Percentiles rank a stretch among this genome's conserved stretches.
These are phyloP conservation scores for Xylariaceae sp. DNA, from an alignment of 2,329 filamentous ascomycete genomes.

Conservation along the genomic window DNA sequence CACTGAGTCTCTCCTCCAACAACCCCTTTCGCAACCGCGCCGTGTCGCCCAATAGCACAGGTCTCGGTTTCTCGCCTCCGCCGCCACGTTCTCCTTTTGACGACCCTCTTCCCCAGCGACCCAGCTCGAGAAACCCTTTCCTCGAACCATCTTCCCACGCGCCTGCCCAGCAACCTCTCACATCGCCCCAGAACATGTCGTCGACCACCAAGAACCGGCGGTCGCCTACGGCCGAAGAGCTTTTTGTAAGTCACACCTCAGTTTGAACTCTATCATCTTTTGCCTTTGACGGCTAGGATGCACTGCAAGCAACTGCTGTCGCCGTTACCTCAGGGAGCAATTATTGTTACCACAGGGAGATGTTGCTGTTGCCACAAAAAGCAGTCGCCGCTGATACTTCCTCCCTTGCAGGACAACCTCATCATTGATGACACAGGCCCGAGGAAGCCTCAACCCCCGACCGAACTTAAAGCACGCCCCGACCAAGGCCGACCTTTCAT, in stretches of 20 bases:
- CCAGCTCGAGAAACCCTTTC: slow-evolving; percentile 68
- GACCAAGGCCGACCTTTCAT: slow-evolving; percentile 25
- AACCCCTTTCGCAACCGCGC: slow-evolving; percentile 74
- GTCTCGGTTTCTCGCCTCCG: too few relatives aligned
- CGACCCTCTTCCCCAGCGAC: slow-evolving; percentile 49
- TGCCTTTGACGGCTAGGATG: too few relatives aligned
- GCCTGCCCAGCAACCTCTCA: slow-evolving; percentile 21
- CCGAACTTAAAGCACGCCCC: too few relatives aligned
- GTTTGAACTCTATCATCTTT: too few relatives aligned
- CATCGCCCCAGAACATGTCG: slow-evolving; percentile 42
- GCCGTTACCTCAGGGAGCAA: too few relatives aligned
- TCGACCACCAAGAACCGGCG: slow-evolving; percentile 37
- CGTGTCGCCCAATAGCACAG: slow-evolving; percentile 47
- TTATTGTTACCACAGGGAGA: too few relatives aligned
- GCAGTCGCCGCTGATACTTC: slow-evolving; percentile 23
- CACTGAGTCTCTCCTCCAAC: slow-evolving; percentile 69
- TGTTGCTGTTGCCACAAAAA: too few relatives aligned
- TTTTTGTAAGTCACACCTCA: slow-evolving; percentile 62
- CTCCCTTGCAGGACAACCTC: slow-evolving; percentile 55
- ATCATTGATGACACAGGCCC: slow-evolving; percentile 49
- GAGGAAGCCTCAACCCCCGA: slow-evolving; percentile 27
- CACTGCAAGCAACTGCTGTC: too few relatives aligned
- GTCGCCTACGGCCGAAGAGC: slow-evolving; percentile 56
- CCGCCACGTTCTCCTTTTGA: slow-evolving; percentile 50
- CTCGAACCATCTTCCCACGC: slow-evolving; percentile 42